Base-by-base conservation (phyloP, 139 green algal genomes). In the Chlamydomonas incerta region DNA sequence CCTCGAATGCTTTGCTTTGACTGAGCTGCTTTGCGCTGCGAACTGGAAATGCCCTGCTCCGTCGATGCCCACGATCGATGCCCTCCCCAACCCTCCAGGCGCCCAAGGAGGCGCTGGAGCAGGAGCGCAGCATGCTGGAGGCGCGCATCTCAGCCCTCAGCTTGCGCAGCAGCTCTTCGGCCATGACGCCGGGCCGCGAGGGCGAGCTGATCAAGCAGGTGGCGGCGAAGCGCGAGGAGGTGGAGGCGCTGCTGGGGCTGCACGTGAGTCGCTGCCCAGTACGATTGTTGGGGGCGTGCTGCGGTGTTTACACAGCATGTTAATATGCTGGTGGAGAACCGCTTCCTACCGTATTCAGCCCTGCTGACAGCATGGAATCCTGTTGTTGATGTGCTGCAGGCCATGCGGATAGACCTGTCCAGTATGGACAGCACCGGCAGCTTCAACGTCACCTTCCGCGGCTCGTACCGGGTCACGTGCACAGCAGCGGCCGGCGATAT, bases 171-270 rank as follows among this genome's bases (percentile, higher is more conserved):
- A 65, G 13, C 21, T 26, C 47, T 3, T 67, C 46, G 17, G 66
- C 35, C n/a, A 29, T 75, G 28, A 82, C 72, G 65, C 83, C 75
- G 1, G 73, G 47, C 29, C 55, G 74, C 2, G 74, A 87, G 52
- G 35, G 34, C 2, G 34, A 68, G 26, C 29, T 83, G 62, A 21
- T 46, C 20, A 31, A 69, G 24, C 73, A 74, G 41, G 35, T 82
- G 21, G 47, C 57, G 8, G 8, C 3, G 8, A 82, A 82, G 68
- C 67, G 76, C 33, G 73, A 85, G 21, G 70, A 80, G n/a, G 41
- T 87, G 34, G 82, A 91, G 21, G 71, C 79, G 20, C 28, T 91
- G 13, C 70, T 88, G 50, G 82, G 82, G 1, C 33, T 90, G 20
- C 81, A 86, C 31, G 87, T 87, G 29, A 63, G 47, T 2, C n/a